phyloP scores from a whole-genome alignment of 2,329 filamentous ascomycete genomes.

The Pseudopithomyces maydicus region DNA sequence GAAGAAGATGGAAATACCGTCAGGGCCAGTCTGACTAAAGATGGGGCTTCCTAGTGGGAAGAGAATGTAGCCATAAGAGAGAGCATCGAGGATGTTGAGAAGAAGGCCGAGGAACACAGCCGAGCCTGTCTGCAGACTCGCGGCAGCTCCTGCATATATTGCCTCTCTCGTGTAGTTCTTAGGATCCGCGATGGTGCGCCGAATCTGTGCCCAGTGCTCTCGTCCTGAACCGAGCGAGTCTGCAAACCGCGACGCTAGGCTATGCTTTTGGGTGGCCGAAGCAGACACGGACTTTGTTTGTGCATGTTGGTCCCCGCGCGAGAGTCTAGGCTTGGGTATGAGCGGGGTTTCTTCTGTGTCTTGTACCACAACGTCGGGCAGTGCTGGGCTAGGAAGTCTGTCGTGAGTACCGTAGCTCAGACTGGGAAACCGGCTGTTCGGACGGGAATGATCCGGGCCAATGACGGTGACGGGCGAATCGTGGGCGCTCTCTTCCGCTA shows the following conservation, averaged over 20 bases:
- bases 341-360: slow-evolving; percentile 46
- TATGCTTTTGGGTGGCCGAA: slow-evolving; percentile 26
- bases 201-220: slow-evolving; percentile 24
- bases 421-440: slow-evolving; percentile 32
- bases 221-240: slow-evolving; percentile 22
- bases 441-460: slow-evolving; percentile 16
- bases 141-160: slow-evolving; percentile 67
- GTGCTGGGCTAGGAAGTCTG: slow-evolving; percentile 1
- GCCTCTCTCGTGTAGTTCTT: slow-evolving; percentile 73
- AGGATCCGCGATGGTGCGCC: slow-evolving; percentile 58
- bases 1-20: slow-evolving; percentile 98
- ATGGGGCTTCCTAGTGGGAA: slow-evolving; percentile 88
- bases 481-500: slow-evolving; percentile 65
- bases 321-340: slow-evolving; percentile 39
- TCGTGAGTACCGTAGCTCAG: slow-evolving; percentile 13
- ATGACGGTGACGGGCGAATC: slow-evolving; percentile 53
- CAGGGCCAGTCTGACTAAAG: slow-evolving; percentile 84
- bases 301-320: slow-evolving; percentile 25
- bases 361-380: slow-evolving; percentile 33
- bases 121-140: slow-evolving; percentile 74
- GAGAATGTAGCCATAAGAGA: slow-evolving; percentile 89
- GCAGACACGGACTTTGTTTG: slow-evolving; percentile 17
- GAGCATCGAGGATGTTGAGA: slow-evolving; percentile 89
- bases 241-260: slow-evolving; percentile 22
- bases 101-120: slow-evolving; percentile 87